Evolutionary conservation across 768 basidiomycete genomes (phyloP), one percentile per base, ranked within the genome.

Genomic region (Daedalea quercina): DNA sequence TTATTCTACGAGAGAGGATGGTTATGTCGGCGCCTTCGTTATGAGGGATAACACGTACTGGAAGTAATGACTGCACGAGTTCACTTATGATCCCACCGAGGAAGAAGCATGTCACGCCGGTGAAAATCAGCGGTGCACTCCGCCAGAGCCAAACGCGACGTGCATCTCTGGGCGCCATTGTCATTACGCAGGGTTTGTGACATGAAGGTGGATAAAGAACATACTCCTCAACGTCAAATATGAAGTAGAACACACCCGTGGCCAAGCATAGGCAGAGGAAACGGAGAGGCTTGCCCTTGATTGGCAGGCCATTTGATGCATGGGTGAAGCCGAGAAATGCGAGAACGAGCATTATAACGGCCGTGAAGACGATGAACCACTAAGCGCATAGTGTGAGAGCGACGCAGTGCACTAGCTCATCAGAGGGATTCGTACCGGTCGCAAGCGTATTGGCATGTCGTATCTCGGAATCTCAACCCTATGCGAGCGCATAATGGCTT

Each of bases 121-220:
- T 89, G 62, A 87, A 77, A 44, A 89, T 80, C 11, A 90, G 65
- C 9, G 79, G 76, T 24, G 81, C 76, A 64, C 85, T 77, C 25
- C 90, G 78, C 90, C 90, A 93, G 59, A 90, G 85, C 90, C 91
- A 93, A 67, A 92, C 78, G 56, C 90, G 76, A 54, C 90, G 73
- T 7, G 84, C 82, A 50, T 84, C 84, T 65, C 90, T 93, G 37
- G 7, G 43, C 17, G 7, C 20, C 20, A 33, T 35, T 37, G 45
- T 37, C 44, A 26, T 34, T 23, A 20, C 31, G 8, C 31, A 7
- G 12, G 8, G 15, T 22, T 9, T 3, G 34, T 15, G 8, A 23
- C 11, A 26, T 9, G 47, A 9, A n/a, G 45, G 13, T 33, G 44
- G 28, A 44, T 34, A 23, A 50, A 3, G 20, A 19, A 70, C 87